Conservation (phyloP, 768 basidiomycete species). For the Pleurotus djamor region DNA sequence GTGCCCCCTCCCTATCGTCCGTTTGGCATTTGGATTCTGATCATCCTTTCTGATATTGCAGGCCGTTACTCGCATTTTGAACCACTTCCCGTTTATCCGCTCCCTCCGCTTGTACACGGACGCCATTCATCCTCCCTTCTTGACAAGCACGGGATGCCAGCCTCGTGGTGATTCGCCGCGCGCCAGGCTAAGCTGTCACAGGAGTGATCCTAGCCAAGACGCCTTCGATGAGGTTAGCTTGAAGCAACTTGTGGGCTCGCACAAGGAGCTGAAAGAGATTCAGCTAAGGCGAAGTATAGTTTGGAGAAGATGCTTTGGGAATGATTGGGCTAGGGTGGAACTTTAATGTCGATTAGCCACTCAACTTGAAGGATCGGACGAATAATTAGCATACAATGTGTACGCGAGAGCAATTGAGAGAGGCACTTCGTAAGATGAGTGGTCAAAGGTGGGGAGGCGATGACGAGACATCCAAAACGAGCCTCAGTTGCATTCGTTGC, state of each 20-base stretch:
- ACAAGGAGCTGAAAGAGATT: neutral
- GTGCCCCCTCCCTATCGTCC: neutral
- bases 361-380: no score
- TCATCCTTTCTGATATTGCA: neutral
- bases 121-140: neutral
- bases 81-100: neutral
- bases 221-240: neutral
- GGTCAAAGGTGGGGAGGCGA: no score
- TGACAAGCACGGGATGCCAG: neutral
- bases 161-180: neutral
- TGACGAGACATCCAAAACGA: no score
- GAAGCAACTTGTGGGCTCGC: neutral
- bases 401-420: no score
- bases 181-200: neutral
- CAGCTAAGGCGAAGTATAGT: neutral
- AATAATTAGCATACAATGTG: no score
- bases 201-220: neutral
- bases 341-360: neutral
- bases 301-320: neutral
- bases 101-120: neutral
- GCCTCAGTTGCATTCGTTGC: no score
- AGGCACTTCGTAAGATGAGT: no score
- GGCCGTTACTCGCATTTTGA: neutral
- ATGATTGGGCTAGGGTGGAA: neutral
- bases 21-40: neutral